phyloP scores from a whole-genome alignment of 129 eudicot genomes.

The Flaveria trinervia region DNA sequence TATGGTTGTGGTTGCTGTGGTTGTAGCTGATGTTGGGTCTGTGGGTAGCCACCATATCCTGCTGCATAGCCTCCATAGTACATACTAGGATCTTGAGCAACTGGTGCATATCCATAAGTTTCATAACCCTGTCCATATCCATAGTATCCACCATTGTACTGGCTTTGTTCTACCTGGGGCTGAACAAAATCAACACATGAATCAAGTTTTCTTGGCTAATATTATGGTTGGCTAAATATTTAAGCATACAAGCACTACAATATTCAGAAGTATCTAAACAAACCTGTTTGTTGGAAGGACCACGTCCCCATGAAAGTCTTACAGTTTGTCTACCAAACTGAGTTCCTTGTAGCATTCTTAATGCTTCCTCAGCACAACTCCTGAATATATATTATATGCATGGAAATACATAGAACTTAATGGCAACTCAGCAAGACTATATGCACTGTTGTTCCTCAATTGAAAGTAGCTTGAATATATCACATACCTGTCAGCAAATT shows the following conservation, averaged over 20 bases:
- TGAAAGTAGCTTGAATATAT: neutral
- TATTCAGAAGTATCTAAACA: conserved; percentile 1
- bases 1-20: conserved; percentile 26
- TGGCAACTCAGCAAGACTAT: neutral
- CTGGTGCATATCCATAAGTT: conserved; percentile 71
- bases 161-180: conserved; percentile 83
- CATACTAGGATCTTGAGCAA: conserved; percentile 75
- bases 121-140: conserved; percentile 79
- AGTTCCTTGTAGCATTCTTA: conserved; percentile 28
- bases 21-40: conserved; percentile 55
- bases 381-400: conserved; percentile 23
- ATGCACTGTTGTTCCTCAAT: neutral
- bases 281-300: conserved; percentile 32
- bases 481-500: conserved; percentile 39
- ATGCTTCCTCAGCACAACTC: conserved; percentile 25
- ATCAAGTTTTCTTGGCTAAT: neutral
- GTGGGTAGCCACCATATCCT: conserved; percentile 66
- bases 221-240: neutral
- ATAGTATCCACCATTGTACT: conserved; percentile 61
- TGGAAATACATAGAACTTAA: neutral
- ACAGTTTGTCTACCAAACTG: conserved; percentile 18
- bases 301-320: conserved; percentile 25
- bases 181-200: conserved; percentile 28
- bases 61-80: conserved; percentile 77
- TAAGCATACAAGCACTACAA: neutral